Base-by-base conservation (phyloP, 495 filamentous ascomycete genomes). In the Poronia punctata region DNA sequence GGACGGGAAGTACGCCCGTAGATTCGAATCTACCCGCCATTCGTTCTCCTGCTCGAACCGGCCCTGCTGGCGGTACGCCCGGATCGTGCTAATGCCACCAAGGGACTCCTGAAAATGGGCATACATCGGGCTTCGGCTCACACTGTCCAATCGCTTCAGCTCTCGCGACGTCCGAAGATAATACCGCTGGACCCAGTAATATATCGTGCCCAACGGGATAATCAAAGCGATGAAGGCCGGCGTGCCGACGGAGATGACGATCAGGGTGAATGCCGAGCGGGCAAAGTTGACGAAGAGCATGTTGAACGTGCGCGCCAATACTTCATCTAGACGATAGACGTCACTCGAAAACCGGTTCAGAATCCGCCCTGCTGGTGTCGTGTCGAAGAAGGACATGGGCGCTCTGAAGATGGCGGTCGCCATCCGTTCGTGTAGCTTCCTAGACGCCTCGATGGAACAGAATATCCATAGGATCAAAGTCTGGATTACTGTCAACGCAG, bases 351-450 rank as follows among this genome's bases (percentile, higher is more conserved):
- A 99, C 33, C 93, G 75, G 57, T 99, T 99, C 27, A 99, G 71
- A 51, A 99, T 96, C 14, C 93, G 80, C 12, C 93, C 93, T 40
- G 89, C 87, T n/a, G 92, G 92, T 2, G 92, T 99, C 8, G 90
- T 95, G 61, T 99, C 93, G 50, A 99, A 99, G 64, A 99, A 99
- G 51, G 77, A 88, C 93, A 99, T 99, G 17, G 93, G 93, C 11
- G 88, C 92, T 55, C 92, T 80, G 71, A 99, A 99, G 52, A 97
- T 97, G 5, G 93, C 87, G 50, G 84, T 88, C 29, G 93, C 93
- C 93, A 99, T 99, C 43, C 86, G 79, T 65, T 99, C 90, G 60
- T 99, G 93, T 19, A 99, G 75, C 64, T 97, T 97, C 14, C 89
- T 78, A 26, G 88, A 95, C 35, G 93, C 93, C 75, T 97, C 89